Evolutionary conservation across 345 rosid genomes (phyloP), one percentile per base, ranked within the genome.

Genomic region (Sisymbrium irio): DNA sequence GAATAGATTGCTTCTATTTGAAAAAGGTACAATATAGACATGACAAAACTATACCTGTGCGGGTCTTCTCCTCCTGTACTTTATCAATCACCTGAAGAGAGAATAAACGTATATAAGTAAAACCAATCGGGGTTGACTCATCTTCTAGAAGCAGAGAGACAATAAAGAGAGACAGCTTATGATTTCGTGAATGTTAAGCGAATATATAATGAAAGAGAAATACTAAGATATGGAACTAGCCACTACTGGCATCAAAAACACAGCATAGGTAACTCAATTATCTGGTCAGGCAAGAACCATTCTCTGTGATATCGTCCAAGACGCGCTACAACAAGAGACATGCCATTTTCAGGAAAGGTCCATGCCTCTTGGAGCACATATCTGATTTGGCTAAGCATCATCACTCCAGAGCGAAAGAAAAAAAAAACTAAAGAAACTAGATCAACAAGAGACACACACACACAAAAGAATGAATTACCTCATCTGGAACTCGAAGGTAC

Each of bases 401-500:
- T 78, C 81, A 78, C 37, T 60, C 77, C 81, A 78, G 81, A 65
- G 3, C 0, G 12, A 9, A 14, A 58, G 36, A 36, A 25, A 6
- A 55, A 9, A 9, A 7, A 53, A n/a, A 15, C 28, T 27, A 9
- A 41, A 14, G 25, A 56, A 13, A 35, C 9, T 18, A 39, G 22
- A 65, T 9, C 40, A 50, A 49, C 25, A 57, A 55, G 28, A 27
- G 7, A 4, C 63, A 63, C 33, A 25, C 10, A 25, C 10, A 40
- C 60, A 71, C 57, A 64, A 55, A 35, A 69, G 6, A 35, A 25
- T 9, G 41, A 7, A 53, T 54, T 74, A 96, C 98, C 99, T 89
- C 99, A 77, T 96, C 98, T 19, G 99, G 99, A 85, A 96, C 98
- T 64, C 98, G 91, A 51, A 96, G 98, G 79, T 92, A 92, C 82